Percentiles rank a stretch among this genome's conserved stretches.
Evolutionary conservation across 768 basidiomycete species (phyloP).

Genomic region (Bullera alba): DNA sequence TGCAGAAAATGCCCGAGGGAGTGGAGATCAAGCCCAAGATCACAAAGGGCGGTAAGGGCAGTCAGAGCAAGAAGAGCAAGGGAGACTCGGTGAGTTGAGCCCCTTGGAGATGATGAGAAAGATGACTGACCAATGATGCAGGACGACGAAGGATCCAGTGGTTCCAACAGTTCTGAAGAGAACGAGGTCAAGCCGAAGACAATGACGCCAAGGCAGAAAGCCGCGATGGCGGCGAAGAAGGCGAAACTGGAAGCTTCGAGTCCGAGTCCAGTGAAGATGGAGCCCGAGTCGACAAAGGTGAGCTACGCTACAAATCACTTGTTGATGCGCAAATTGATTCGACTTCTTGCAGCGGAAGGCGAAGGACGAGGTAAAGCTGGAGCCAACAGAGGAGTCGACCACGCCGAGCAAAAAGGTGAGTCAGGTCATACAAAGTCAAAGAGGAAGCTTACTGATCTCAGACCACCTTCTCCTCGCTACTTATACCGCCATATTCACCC

Average conservation of each 20-base stretch:
- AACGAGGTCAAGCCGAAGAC: background rate
- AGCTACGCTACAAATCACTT: background rate
- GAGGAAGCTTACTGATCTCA: too few relatives aligned
- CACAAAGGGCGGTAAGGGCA: slow-evolving; percentile 27
- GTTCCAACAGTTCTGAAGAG: background rate
- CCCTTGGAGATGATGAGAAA: background rate
- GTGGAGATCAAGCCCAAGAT: slow-evolving; percentile 41
- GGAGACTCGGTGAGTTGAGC: background rate
- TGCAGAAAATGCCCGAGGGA: slow-evolving; percentile 51
- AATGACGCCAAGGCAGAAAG: slow-evolving; percentile 19
- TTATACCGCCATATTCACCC: too few relatives aligned
- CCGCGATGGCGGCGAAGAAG: slow-evolving; percentile 8
- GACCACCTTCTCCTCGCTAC: too few relatives aligned
- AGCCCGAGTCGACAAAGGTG: background rate
- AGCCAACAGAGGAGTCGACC: too few relatives aligned
- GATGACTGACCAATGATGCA: background rate
- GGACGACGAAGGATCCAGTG: background rate
- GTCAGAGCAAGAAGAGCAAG: slow-evolving; percentile 16
- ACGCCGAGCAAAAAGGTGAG: background rate
- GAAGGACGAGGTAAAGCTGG: background rate
- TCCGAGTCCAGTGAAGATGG: background rate
- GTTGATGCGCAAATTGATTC: background rate
- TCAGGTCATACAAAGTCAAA: too few relatives aligned
- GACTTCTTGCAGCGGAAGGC: background rate
- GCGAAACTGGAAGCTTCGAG: background rate